Evolutionary conservation across 148 eudicot species (phyloP), one percentile per base, ranked within the genome.

Genomic region (Gaultheria prostrata): DNA sequence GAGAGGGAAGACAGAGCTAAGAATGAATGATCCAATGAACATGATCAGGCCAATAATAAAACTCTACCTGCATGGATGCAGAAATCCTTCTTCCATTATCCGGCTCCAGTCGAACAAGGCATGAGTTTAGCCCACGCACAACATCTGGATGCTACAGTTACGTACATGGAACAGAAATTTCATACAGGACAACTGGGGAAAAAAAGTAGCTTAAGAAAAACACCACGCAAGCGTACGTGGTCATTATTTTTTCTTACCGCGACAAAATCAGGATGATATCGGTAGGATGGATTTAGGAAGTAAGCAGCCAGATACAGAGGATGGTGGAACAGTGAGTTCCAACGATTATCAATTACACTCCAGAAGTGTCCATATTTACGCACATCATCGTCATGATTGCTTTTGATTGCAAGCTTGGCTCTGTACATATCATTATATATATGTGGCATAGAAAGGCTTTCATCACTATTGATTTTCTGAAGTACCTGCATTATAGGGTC

Each of bases 221-320:
- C 33, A 71, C 74, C 10, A 69, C 0, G 10, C 12, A 79, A 5
- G 26, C 6, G 9, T 15, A 56, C 0, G 21, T 33, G 21, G 49
- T 54, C 24, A 67, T 33, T 35, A n/a, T 21, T 63, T 30, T 75
- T 73, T 85, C 91, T 80, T 92, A 95, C 98, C 88, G 89, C 90
- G 50, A 91, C 82, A 89, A 91, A 93, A 83, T 95, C 98, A 76
- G 92, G 90, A 82, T 90, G 98, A 85, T 94, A 95, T 80, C 92
- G 91, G 83, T 92, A 93, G 24, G 98, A 90, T 75, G 98, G 98
- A 88, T 95, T 95, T 65, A 95, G 89, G 85, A 87, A 92, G 91
- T 94, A 93, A 77, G 96, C 98, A 89, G 98, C 98, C 77, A 95
- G 86, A 88, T 91, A 94, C 53, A 94, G 88, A 59, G 98, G 96